A percentile compares a stretch with the other conserved stretches of the same genome.
Conservation (phyloP, 2,329 filamentous ascomycete species). For the Colletotrichum lini region DNA sequence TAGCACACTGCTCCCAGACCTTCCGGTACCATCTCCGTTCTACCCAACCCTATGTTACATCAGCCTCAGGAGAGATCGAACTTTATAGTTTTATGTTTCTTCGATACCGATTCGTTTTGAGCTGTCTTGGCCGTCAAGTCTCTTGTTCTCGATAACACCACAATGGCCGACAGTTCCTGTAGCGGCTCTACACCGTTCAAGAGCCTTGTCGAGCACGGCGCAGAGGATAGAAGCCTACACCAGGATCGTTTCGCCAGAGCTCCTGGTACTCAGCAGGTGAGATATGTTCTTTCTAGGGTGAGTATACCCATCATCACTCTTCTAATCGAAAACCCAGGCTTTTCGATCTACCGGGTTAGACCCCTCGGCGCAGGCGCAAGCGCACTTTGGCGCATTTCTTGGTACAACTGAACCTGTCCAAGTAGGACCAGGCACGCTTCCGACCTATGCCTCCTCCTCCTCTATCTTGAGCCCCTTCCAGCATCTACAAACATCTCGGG, state of each 20-base stretch:
- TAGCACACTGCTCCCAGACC: background rate
- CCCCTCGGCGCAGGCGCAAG: slow-evolving; percentile 45
- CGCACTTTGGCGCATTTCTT: slow-evolving; percentile 56
- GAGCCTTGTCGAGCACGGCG: slow-evolving; percentile 58
- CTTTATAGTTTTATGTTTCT: background rate
- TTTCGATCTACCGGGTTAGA: slow-evolving; percentile 23
- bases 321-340: slow-evolving; percentile 10
- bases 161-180: slow-evolving; percentile 60
- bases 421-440: background rate
- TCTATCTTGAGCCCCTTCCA: background rate
- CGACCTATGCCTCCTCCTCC: background rate
- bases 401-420: slow-evolving; percentile 39
- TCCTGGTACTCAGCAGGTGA: slow-evolving; percentile 16
- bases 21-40: background rate
- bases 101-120: background rate
- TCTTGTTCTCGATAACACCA: background rate
- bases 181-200: slow-evolving; percentile 61
- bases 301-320: background rate
- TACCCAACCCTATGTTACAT: background rate
- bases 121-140: background rate
- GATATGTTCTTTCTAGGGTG: background rate
- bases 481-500: background rate
- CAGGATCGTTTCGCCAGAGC: slow-evolving; percentile 55
- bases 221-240: slow-evolving; percentile 58
- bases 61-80: too few relatives aligned